A percentile compares a stretch with the other conserved stretches of the same genome.
These are phyloP conservation scores for Pelargonium citronellum DNA, from an alignment of 441 rosid genomes.

Conservation along the genomic window DNA sequence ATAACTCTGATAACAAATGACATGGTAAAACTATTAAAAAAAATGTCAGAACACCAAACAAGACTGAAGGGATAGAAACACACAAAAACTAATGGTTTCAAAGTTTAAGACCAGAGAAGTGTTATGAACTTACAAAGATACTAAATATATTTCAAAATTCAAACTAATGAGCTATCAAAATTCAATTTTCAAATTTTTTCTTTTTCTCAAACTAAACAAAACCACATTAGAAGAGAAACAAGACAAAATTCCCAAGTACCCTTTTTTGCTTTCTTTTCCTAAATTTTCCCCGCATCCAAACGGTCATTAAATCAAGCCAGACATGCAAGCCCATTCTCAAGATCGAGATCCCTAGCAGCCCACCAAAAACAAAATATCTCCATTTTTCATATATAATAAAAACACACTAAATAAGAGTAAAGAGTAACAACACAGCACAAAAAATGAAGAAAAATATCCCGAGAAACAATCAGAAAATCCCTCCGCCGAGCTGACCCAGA, in stretches of 20 bases:
- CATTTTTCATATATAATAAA: background rate
- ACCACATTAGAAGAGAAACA: background rate
- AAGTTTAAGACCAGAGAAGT: background rate
- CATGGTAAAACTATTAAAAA: background rate
- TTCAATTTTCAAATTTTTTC: background rate
- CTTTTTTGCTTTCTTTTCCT: background rate
- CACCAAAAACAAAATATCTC: background rate
- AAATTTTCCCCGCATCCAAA: conserved; percentile 16
- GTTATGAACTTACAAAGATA: background rate
- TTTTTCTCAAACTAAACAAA: conserved; percentile 8
- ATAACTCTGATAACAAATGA: background rate
- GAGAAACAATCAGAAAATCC: background rate
- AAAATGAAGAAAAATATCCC: background rate
- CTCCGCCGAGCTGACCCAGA: background rate
- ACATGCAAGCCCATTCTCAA: conserved; percentile 13
- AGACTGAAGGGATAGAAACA: no score
- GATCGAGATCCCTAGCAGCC: conserved; percentile 20
- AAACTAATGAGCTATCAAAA: background rate
- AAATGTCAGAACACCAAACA: background rate
- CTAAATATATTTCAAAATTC: background rate
- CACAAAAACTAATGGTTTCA: background rate
- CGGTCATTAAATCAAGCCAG: conserved; percentile 8
- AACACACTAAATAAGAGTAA: background rate
- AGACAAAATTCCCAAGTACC: background rate
- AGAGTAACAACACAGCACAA: background rate